Evolutionary conservation across 768 basidiomycete species (phyloP), one percentile per base, ranked within the genome.

Genomic region (Pleurotus tuber-regium): DNA sequence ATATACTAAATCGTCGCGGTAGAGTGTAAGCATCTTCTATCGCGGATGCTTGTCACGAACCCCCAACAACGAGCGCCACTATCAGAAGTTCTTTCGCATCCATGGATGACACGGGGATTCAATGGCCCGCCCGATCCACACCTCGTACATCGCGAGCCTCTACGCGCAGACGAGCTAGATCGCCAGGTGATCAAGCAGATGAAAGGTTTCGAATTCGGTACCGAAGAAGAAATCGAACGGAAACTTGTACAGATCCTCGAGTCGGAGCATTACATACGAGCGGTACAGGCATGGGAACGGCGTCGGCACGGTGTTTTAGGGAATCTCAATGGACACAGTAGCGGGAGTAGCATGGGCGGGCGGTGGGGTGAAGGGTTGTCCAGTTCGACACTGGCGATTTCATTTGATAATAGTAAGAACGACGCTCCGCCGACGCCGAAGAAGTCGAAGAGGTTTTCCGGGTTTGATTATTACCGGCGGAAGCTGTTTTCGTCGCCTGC

Each of bases 141-240:
- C 68, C 79, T 98, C 57, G 78, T 97, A 19, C 84, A 86, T 51
- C 89, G 96, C 7, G 89, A 92, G 59, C 96, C 97, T 0, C 79
- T 98, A 6, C 87, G 92, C 10, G 68, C 85, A 0, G 91, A 93
- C 50, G 95, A 98, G 47, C 77, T 99, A 44, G 94, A 98, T 66
- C 80, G 78, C 25, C 80, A 85, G 30, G 91, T 98, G 53, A 80
- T 99, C 62, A 79, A 79, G 28, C 86, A 86, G 43, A 98, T 98
- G 97, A 84, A 86, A 36, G 96, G 96, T 4, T 98, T 99, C 70
- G 96, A 98, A 62, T 98, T 99, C 58, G 97, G 97, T 12, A 74
- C 87, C 0, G 86, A 89, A 43, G 87, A 89, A 4, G 89, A 96
- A 10, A 91, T 98, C 50, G 86, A 92, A 66, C 74, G 75, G 35